Evolutionary conservation across 169 alveolate genomes (phyloP), one percentile per base, ranked within the genome.

Genomic region (Babesia bovis): DNA sequence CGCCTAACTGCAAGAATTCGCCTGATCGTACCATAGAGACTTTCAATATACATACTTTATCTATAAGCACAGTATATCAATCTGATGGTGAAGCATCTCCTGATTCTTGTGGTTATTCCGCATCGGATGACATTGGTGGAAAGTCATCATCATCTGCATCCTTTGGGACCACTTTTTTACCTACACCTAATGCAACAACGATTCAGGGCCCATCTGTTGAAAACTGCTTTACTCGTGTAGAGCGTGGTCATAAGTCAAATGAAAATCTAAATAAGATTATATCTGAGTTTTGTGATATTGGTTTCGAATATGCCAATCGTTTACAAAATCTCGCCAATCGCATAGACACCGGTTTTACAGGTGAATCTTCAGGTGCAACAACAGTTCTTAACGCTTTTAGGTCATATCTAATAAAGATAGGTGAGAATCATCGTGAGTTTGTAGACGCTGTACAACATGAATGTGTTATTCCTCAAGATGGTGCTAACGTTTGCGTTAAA

Each of bases 41-140:
- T 6, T 38, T 41, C 30, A 66, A 61, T 23, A 66, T 61, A 25
- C 61, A 66, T 40, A 67, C 77, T 23, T n/a, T 61, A 2, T 78
- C 86, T 15, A 41, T 78, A 15, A 78, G 86, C 56, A 78, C 86
- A 12, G 74, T 65, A 12, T 78, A 69, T 42, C 86, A 78, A 49
- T 69, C 81, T 30, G 86, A 78, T 25, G 7, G 36, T 6, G 86
- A 59, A 5, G 68, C n/a, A 4, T 3, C 49, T n/a, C 30, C 60
- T 5, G 15, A 25, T 1, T 28, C 35, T 0, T 66, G 51, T 17
- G 42, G 71, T 9, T 72, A 28, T 2, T 71, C 78, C 5, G 28
- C 2, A 30, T 15, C 71, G 23, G 35, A 32, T 19, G 59, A 41
- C 23, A 60, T 63, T 15, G 30, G 17, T 23, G 33, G 52, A 23